These are phyloP conservation scores for Zasmidium citrigriseum DNA, from an alignment of 2,329 filamentous ascomycete species.

Conservation along the genomic window DNA sequence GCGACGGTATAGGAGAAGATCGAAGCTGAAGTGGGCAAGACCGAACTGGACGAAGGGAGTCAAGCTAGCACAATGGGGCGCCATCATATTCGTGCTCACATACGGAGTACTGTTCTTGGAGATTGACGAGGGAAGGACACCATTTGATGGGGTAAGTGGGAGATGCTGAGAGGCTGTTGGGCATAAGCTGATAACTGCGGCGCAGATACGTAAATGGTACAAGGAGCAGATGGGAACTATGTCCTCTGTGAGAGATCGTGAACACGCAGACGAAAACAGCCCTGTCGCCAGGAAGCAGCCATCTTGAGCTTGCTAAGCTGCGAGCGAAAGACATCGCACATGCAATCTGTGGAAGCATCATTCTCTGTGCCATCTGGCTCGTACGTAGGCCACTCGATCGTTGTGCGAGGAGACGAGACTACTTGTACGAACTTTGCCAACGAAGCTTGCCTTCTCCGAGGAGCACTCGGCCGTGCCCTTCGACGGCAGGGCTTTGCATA, in stretches of 20 bases:
- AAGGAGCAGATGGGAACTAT: constrained; percentile 12
- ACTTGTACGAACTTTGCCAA: no score
- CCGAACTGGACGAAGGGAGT: constrained; percentile 67
- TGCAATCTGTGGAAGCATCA: no score
- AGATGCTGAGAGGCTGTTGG: neutral
- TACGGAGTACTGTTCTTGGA: constrained; percentile 67
- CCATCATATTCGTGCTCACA: constrained; percentile 55
- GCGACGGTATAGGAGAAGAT: constrained; percentile 73
- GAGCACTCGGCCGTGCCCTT: no score
- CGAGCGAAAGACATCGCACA: no score
- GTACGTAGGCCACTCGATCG: no score
- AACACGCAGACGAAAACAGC: constrained; percentile 13
- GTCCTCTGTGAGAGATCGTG: neutral
- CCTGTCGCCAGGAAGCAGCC: constrained; percentile 14
- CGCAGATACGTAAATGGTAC: constrained; percentile 18
- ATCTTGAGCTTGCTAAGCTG: no score
- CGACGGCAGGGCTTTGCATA: no score
- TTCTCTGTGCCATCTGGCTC: no score
- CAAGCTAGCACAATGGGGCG: constrained; percentile 65
- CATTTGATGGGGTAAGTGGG: constrained; percentile 53
- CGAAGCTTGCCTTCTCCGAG: no score
- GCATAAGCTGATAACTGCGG: neutral
- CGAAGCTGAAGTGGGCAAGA: constrained; percentile 61
- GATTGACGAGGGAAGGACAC: constrained; percentile 41
- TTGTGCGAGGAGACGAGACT: no score